These are phyloP conservation scores for Kodamaea suecica DNA, from an alignment of 1,139 yeast species.

Conservation along the genomic window DNA sequence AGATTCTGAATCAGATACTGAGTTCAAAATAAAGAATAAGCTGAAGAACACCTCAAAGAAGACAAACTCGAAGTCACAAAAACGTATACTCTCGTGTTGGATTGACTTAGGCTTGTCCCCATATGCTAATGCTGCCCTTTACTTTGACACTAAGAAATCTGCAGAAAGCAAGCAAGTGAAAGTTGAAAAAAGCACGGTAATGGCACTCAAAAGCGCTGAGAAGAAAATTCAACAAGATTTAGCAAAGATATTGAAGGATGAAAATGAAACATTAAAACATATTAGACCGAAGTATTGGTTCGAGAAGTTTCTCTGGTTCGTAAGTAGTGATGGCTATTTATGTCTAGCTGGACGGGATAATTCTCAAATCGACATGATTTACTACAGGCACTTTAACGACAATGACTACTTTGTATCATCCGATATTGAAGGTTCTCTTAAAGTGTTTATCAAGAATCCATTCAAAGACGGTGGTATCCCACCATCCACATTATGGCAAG, in stretches of 20 bases:
- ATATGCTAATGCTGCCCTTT: slow-evolving; percentile 86
- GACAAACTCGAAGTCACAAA: slow-evolving; percentile 13
- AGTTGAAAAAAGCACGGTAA: slow-evolving; percentile 73
- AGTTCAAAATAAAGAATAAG: slow-evolving; percentile 12
- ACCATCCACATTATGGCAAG: slow-evolving; percentile 73
- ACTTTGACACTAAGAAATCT: slow-evolving; percentile 72
- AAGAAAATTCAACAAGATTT: slow-evolving; percentile 72
- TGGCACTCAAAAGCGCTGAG: slow-evolving; percentile 85
- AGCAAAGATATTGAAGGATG: slow-evolving; percentile 61
- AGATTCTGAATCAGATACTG: slow-evolving; percentile 34
- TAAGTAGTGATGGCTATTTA: slow-evolving; percentile 82
- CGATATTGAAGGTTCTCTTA: slow-evolving; percentile 70
- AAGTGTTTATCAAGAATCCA: slow-evolving; percentile 80
- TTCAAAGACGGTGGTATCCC: slow-evolving; percentile 60
- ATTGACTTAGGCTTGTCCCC: slow-evolving; percentile 73
- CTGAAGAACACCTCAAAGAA: slow-evolving; percentile 12
- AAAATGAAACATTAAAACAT: slow-evolving; percentile 59
- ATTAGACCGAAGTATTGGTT: slow-evolving; percentile 81
- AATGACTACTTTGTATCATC: slow-evolving; percentile 73
- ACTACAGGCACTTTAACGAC: slow-evolving; percentile 70
- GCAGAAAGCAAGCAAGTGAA: slow-evolving; percentile 79
- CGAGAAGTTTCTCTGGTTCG: slow-evolving; percentile 92
- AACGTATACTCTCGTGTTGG: slow-evolving; percentile 47
- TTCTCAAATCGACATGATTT: slow-evolving; percentile 79
- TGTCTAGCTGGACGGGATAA: slow-evolving; percentile 85